Base-by-base conservation (phyloP, 805 yeast species). In the Barnettozyma sp. region DNA sequence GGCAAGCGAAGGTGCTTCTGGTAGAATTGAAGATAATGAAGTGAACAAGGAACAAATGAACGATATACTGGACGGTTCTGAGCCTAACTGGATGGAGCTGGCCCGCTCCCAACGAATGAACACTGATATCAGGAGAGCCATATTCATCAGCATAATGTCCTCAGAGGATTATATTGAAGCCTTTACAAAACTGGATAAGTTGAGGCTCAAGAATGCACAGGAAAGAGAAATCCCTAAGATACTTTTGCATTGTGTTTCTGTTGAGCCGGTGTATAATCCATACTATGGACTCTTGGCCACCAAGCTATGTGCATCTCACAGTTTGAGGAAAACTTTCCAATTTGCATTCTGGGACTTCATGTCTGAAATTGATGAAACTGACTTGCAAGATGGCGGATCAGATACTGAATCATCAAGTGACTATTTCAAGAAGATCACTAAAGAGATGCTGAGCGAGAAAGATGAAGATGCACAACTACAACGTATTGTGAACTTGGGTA, bases 81-180 rank as follows among this genome's bases (percentile, higher is more conserved):
- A 65, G 28, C 92, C 94, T 5, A 85, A 88, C 52, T 88, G 96
- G 96, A 59, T 78, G 52, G 88, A 81, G 42, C 64, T 92, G 25
- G 97, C 98, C 4, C 73, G 71, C 45, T 65, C 76, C 26, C 95
- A 88, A 52, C 65, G 97, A 44, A 88, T 92, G 94, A 92, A 94
- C 58, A 90, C 97, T 0, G 97, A 88, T 54, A 73, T 92, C 23
- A 78, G 98, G 60, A 71, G 96, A 36, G 97, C 97, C 2, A 81
- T 92, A 13, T 92, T 92, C 52, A 77, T 94, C 17, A 85, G 95
- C 24, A 77, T 92, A 7, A 88, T 94, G 96, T 87, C 97, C 3
- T 92, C 96, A 5, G 81, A 80, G 45, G 98, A 92, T 57, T 92
- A 74, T 50, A 66, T 85, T 52, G 97, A 92, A 58, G 94, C 96